Evolutionary conservation across 306 rosid species (phyloP).

Genomic region (Dryas octopetala): DNA sequence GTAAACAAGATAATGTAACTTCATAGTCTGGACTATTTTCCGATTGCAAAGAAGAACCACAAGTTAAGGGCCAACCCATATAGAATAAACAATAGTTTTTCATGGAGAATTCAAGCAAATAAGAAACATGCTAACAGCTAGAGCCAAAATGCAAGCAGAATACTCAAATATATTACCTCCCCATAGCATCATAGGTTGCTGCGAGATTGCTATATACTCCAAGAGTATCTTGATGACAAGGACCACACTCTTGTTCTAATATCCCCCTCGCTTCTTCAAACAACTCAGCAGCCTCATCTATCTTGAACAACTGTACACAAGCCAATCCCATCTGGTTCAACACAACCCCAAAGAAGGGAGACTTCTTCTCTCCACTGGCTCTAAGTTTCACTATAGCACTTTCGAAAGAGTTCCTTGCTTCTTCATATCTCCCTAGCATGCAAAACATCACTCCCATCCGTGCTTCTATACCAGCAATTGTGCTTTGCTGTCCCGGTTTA

Average conservation of each 20-base stretch:
- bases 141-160: conserved; percentile 18
- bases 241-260: conserved; percentile 90
- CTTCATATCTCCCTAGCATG: conserved; percentile 84
- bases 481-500: conserved; percentile 97
- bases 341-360: conserved; percentile 95
- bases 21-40: conserved; percentile 1
- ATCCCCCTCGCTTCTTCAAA: conserved; percentile 97
- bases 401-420: conserved; percentile 75
- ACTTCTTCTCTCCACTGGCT: conserved; percentile 91
- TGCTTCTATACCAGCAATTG: conserved; percentile 95
- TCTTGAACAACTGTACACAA: conserved; percentile 93
- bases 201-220: conserved; percentile 98
- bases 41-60: background rate
- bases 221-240: conserved; percentile 97
- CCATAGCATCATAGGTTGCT: conserved; percentile 99
- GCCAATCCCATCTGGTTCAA: conserved; percentile 99
- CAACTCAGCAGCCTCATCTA: conserved; percentile 92
- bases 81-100: background rate
- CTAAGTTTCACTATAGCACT: conserved; percentile 84
- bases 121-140: conserved; percentile 1
- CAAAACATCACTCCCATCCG: conserved; percentile 97
- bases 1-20: background rate
- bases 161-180: conserved; percentile 56
- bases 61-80: background rate
- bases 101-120: background rate